Evolutionary conservation across 352 stramenopile species (phyloP), one percentile per base, ranked within the genome.

Genomic region (Globisporangium cystogenes): DNA sequence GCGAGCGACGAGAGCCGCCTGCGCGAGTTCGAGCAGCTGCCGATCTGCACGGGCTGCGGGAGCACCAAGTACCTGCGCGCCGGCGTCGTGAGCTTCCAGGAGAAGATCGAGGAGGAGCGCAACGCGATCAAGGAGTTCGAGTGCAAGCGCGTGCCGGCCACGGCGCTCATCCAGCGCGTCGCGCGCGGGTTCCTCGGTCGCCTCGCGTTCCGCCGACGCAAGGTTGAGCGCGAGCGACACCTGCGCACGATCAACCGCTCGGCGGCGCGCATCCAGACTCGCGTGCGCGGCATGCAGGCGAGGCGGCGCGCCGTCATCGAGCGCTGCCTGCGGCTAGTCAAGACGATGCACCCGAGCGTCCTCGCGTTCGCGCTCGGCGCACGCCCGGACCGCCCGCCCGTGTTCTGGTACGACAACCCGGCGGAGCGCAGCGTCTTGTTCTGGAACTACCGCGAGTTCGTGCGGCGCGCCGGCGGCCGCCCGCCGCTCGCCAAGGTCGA

Each of bases 351-450:
- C 26, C 55, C 65, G 0, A 72, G 60, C n/a, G 74, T 90, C 23
- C 51, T 88, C 15, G 54, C 46, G 24, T 72, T 64, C 40, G 78
- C 77, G 0, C 42, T 86, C 15, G 50, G 51, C 10, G 52, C 56
- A 24, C 51, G 59, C 10, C 62, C 70, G 0, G 68, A 84, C 48
- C 62, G 64, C 16, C 52, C 62, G 16, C 68, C 72, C 2, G 74
- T 93, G n/a, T 91, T 91, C 51, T 93, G 82, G 80, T 90, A 93
- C 64, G 62, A 85, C 7, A 86, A 75, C 50, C 53, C 64, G 1
- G 68, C 65, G 3, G 81, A 93, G 53, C 59, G 86, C 8, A 57
- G 55, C 41, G 69, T 89, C 10, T 72, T 90, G 33, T 82, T 73
- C 47, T 87, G 72, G 74, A 79, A 91, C 54, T 91, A 93, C 57